Conservation (phyloP, 495 filamentous ascomycete species). For the Friedmanniomyces endolithicus region DNA sequence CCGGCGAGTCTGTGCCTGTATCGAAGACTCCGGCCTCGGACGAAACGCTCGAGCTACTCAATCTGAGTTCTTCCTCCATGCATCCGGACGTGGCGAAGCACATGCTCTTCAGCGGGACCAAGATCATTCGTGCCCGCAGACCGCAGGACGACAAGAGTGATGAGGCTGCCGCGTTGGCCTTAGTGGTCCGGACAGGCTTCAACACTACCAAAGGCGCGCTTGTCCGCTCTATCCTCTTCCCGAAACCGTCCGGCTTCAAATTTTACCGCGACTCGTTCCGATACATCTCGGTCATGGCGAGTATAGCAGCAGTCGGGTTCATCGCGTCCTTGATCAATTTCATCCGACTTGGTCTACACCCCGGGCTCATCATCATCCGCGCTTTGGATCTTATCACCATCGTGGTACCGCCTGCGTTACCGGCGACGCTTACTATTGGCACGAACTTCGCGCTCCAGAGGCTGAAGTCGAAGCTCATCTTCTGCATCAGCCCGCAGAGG, state of each 20-base stretch:
- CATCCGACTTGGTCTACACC: conserved; percentile 64
- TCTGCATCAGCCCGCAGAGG: conserved; percentile 92
- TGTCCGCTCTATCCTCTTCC: conserved; percentile 97
- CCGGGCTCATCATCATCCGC: conserved; percentile 80
- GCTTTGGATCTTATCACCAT: conserved; percentile 96
- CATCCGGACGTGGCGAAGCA: conserved; percentile 69
- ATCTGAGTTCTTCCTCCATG: conserved; percentile 66
- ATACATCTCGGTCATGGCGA: conserved; percentile 93
- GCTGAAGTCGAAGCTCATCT: conserved; percentile 77
- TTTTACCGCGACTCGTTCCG: conserved; percentile 97
- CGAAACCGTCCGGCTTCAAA: conserved; percentile 94
- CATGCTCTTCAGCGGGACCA: conserved; percentile 89
- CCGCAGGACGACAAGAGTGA: conserved; percentile 77
- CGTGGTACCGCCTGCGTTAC: conserved; percentile 92
- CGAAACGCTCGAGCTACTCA: conserved; percentile 58
- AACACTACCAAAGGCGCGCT: conserved; percentile 94
- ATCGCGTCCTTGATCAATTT: conserved; percentile 88
- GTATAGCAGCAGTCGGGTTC: conserved; percentile 81
- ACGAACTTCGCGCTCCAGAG: conserved; percentile 87
- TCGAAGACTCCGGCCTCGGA: conserved; percentile 83
- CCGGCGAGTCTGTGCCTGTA: conserved; percentile 93
- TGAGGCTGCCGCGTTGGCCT: conserved; percentile 81
- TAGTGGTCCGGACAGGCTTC: conserved; percentile 88
- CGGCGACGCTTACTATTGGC: conserved; percentile 90
- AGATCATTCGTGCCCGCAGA: conserved; percentile 78